Evolutionary conservation across 306 rosid genomes (phyloP).

Genomic region (Trifolium dubium): DNA sequence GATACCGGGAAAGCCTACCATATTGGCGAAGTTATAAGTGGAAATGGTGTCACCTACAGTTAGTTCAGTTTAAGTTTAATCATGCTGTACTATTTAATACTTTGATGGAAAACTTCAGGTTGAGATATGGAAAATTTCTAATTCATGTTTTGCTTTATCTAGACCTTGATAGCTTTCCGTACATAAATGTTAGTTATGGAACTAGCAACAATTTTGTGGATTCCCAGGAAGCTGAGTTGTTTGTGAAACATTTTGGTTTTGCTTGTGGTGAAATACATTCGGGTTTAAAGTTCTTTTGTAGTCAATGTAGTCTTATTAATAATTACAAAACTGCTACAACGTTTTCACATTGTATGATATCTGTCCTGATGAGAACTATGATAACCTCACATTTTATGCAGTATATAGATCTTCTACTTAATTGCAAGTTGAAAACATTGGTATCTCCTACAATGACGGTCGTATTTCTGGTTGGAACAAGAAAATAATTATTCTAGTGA

Average conservation of each 20-base stretch:
- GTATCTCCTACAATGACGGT: too few relatives aligned
- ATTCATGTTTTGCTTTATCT: neutral
- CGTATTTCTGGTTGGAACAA: too few relatives aligned
- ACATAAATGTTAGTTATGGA: conserved; percentile 21
- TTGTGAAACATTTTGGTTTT: conserved; percentile 15
- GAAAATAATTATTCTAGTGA: too few relatives aligned
- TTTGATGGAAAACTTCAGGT: neutral
- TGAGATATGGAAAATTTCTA: neutral
- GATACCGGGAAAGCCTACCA: conserved; percentile 51
- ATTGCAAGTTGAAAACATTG: too few relatives aligned
- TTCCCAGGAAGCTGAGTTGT: neutral
- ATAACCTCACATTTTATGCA: too few relatives aligned
- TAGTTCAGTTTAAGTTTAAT: conserved; percentile 26
- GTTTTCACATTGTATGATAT: neutral
- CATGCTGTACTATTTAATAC: conserved; percentile 27
- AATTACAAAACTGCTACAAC: neutral
- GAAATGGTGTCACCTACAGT: conserved; percentile 62
- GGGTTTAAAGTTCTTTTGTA: neutral
- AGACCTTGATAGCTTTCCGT: neutral
- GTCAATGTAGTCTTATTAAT: neutral
- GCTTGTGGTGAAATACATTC: conserved; percentile 1
- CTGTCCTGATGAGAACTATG: too few relatives aligned
- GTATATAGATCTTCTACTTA: too few relatives aligned
- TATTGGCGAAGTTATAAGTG: conserved; percentile 71
- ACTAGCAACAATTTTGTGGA: conserved; percentile 33